These are phyloP conservation scores for Fomitopsis betulina DNA, from an alignment of 1,284 basidiomycete genomes.

Conservation along the genomic window DNA sequence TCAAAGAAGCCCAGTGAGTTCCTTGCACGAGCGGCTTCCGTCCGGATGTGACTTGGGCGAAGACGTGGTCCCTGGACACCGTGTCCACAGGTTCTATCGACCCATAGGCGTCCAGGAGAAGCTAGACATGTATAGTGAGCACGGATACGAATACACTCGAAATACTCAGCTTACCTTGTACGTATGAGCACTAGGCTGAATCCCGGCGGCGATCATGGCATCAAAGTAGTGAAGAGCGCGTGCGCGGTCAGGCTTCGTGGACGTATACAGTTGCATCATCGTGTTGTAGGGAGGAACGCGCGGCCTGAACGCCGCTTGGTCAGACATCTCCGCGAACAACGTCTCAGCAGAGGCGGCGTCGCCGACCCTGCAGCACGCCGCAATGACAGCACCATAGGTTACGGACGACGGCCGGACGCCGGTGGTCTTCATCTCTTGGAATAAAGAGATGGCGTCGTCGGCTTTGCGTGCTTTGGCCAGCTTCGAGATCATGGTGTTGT, in stretches of 20 bases:
- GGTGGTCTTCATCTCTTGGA: conserved; percentile 77
- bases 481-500: conserved; percentile 95
- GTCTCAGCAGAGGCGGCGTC: conserved; percentile 81
- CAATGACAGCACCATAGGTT: conserved; percentile 94
- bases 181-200: conserved; percentile 83
- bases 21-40: conserved; percentile 62
- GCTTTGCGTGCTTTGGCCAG: conserved; percentile 90
- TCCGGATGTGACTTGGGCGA: conserved; percentile 55
- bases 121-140: conserved; percentile 34
- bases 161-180: conserved; percentile 67
- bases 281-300: conserved; percentile 95
- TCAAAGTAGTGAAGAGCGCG: conserved; percentile 77
- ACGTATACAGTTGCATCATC: conserved; percentile 97
- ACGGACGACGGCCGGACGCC: conserved; percentile 76
- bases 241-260: conserved; percentile 83
- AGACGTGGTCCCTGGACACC: conserved; percentile 71
- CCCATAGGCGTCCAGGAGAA: conserved; percentile 90
- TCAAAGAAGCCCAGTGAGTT: conserved; percentile 89
- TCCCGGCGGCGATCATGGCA: conserved; percentile 57
- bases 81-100: conserved; percentile 82
- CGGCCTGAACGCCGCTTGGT: conserved; percentile 74
- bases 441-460: conserved; percentile 81
- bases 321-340: conserved; percentile 85
- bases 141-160: background rate
- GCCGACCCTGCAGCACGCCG: conserved; percentile 91